Percentiles rank a stretch among this genome's conserved stretches.
phyloP scores from a whole-genome alignment of 169 alveolate genomes.

The Theileria equi region DNA sequence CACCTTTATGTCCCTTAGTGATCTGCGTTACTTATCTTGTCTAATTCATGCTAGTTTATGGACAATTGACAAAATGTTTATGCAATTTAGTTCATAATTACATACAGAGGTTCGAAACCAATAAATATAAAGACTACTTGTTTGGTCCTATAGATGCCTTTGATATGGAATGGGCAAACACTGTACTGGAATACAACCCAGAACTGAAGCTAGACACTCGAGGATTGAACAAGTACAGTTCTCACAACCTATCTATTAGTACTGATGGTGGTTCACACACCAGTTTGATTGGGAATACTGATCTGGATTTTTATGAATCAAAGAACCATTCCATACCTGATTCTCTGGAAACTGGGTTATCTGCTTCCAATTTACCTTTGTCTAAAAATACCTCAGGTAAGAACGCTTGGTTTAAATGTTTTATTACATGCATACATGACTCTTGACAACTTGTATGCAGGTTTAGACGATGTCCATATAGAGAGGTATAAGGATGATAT shows the following conservation, averaged over 20 bases:
- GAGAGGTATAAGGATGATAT: not conserved
- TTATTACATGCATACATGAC: not conserved
- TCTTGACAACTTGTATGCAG: not conserved
- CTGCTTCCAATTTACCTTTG: too few species aligned
- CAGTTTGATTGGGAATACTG: not conserved
- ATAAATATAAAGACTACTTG: slow-evolving; percentile 42
- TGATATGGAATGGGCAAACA: slow-evolving; percentile 61
- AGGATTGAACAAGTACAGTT: slow-evolving; percentile 1
- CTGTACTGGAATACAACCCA: slow-evolving; percentile 39
- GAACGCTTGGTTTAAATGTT: not conserved
- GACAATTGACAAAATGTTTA: too few species aligned
- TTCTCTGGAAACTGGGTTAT: too few species aligned
- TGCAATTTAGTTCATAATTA: slow-evolving; percentile 2
- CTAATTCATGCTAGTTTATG: slow-evolving; percentile 4
- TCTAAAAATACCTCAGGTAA: too few species aligned
- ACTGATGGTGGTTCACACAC: slow-evolving; percentile 15
- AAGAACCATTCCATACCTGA: too few species aligned
- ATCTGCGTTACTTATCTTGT: slow-evolving; percentile 12
- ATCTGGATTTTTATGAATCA: too few species aligned
- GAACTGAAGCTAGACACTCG: slow-evolving; percentile 43
- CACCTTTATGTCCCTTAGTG: too few species aligned
- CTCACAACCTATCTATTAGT: slow-evolving; percentile 11
- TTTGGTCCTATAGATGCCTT: slow-evolving; percentile 49
- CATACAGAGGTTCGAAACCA: not conserved
- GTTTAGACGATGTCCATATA: not conserved